phyloP scores from a whole-genome alignment of 164 flowering plant genomes.

The Echeveria elegans region DNA sequence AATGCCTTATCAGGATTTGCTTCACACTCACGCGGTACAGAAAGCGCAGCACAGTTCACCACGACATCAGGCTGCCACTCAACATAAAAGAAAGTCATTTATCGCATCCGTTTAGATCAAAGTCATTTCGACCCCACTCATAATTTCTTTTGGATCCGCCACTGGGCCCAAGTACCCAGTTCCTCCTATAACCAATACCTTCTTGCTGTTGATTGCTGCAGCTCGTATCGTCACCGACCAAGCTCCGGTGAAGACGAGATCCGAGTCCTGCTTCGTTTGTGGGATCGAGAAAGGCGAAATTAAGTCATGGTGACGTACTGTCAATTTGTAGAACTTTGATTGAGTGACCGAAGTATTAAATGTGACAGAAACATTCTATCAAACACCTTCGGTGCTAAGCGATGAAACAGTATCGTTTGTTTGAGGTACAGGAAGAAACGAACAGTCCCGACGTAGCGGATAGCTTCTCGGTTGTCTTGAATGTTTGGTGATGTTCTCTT shows the following conservation, averaged over 20 bases:
- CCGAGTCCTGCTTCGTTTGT: not conserved
- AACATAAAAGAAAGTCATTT: not conserved
- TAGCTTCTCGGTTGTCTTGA: not conserved
- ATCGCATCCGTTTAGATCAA: no score
- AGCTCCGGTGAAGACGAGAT: conserved; percentile 5
- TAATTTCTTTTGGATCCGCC: not conserved
- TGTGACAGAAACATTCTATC: not conserved
- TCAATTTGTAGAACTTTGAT: not conserved
- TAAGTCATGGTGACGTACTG: not conserved
- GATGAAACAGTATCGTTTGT: not conserved
- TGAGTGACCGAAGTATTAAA: not conserved
- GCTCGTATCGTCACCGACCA: conserved; percentile 6
- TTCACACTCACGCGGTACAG: conserved; percentile 83
- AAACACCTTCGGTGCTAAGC: not conserved
- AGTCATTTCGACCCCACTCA: not conserved
- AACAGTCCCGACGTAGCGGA: not conserved
- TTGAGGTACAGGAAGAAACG: not conserved
- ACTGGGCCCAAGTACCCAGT: conserved; percentile 91
- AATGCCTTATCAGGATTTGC: conserved; percentile 61
- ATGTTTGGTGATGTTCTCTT: not conserved
- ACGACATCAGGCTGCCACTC: conserved; percentile 71
- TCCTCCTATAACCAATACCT: conserved; percentile 75
- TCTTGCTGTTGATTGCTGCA: conserved; percentile 36
- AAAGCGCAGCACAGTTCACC: conserved; percentile 85
- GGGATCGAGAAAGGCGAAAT: not conserved